phyloP scores from a whole-genome alignment of 2,329 filamentous ascomycete species.

The Tolypocladium endophyticum region DNA sequence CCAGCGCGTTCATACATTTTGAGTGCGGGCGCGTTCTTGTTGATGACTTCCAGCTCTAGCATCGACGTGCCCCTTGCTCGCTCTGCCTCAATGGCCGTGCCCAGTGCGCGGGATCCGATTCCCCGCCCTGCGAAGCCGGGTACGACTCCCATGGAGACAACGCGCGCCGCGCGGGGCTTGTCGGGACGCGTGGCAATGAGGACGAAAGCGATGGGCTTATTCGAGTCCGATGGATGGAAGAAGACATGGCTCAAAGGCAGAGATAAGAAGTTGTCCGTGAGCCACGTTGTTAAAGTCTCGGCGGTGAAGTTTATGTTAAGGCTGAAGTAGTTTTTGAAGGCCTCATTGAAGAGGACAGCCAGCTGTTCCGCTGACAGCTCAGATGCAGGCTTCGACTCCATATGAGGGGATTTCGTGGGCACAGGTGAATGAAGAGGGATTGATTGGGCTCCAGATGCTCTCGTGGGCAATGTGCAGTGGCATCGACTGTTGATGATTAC shows the following conservation, averaged over 20 bases:
- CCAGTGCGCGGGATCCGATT: not conserved
- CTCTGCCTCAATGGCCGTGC: not conserved
- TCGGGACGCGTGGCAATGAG: not conserved
- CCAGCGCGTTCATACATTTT: not conserved
- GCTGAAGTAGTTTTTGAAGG: not conserved
- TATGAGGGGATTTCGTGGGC: not conserved
- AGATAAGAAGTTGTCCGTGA: not conserved
- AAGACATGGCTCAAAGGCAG: not conserved
- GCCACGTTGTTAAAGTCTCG: not conserved
- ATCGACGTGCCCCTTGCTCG: not conserved
- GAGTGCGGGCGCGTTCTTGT: not conserved
- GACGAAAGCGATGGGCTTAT: not conserved
- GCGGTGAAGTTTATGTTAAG: not conserved
- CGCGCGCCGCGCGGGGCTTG: not conserved
- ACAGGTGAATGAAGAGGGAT: not conserved
- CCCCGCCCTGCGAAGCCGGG: not conserved
- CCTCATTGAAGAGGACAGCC: not conserved
- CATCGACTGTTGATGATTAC: not conserved
- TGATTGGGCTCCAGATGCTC: not conserved
- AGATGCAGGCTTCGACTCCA: not conserved
- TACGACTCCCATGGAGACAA: not conserved
- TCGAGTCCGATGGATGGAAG: not conserved
- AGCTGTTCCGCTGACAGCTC: not conserved
- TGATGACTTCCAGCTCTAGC: not conserved
- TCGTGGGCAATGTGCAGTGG: not conserved